Percentiles rank a stretch among this genome's conserved stretches.
Evolutionary conservation across 768 basidiomycete species (phyloP).

Genomic region (Leccinellum albellum): DNA sequence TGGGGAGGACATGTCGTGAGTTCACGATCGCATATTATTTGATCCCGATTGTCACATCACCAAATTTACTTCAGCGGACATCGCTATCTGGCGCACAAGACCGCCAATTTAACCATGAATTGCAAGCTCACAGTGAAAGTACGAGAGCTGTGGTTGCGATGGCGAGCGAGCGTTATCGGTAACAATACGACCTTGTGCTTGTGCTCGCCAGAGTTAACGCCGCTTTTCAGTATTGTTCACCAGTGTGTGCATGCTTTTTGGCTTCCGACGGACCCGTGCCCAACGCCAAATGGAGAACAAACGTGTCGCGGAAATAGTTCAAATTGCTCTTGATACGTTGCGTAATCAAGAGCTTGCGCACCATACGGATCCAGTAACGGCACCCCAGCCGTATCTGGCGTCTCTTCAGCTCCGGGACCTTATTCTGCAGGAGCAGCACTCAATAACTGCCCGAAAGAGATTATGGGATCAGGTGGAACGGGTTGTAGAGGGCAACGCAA

Average conservation of each 20-base stretch:
- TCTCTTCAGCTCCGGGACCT: conserved; percentile 86
- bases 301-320: conserved; percentile 71
- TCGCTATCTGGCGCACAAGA: conserved; percentile 73
- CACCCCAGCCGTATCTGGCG: conserved; percentile 73
- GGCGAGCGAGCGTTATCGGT: conserved; percentile 65
- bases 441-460: conserved; percentile 56
- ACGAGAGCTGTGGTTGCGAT: conserved; percentile 64
- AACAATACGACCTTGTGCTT: conserved; percentile 17
- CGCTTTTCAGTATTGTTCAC: conserved; percentile 28
- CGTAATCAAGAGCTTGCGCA: conserved; percentile 81
- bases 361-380: conserved; percentile 74
- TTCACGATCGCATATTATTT: conserved; percentile 25
- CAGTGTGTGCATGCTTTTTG: conserved; percentile 12
- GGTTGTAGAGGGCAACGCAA: conserved; percentile 86
- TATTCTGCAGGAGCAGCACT: conserved; percentile 78
- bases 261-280: conserved; percentile 35
- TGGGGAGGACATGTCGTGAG: conserved; percentile 63
- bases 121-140: conserved; percentile 66
- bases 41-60: conserved; percentile 21
- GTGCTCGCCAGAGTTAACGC: conserved; percentile 14
- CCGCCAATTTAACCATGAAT: conserved; percentile 59
- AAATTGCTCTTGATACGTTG: conserved; percentile 74
- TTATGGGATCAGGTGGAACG: conserved; percentile 83
- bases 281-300: conserved; percentile 54
- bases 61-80: conserved; percentile 47